phyloP scores from a whole-genome alignment of 2,329 filamentous ascomycete species.

The Xylaria sp. region DNA sequence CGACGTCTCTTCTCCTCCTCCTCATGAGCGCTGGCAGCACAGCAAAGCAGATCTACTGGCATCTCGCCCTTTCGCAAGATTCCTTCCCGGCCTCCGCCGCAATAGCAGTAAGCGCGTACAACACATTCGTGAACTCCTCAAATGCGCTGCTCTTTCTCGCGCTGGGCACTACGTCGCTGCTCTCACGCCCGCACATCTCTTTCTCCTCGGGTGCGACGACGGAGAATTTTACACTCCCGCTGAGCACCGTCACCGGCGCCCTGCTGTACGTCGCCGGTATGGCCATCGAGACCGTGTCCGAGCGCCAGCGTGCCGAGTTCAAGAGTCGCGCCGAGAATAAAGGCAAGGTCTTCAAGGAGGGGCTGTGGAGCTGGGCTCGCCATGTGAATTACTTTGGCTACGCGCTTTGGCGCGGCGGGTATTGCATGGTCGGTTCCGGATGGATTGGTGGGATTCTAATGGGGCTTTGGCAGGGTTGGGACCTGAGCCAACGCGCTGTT shows the following conservation, averaged over 20 bases:
- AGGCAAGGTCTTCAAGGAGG: slow-evolving; percentile 52
- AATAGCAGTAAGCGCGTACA: slow-evolving; percentile 59
- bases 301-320: slow-evolving; percentile 63
- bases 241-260: slow-evolving; percentile 58
- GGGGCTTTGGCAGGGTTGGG: slow-evolving; percentile 46
- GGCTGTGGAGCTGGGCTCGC: slow-evolving; percentile 53
- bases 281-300: slow-evolving; percentile 63
- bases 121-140: slow-evolving; percentile 63
- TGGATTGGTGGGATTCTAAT: slow-evolving; percentile 50
- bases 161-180: slow-evolving; percentile 55
- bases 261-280: slow-evolving; percentile 63
- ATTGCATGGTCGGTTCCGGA: slow-evolving; percentile 51
- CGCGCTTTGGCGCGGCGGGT: slow-evolving; percentile 47
- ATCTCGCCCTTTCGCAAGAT: slow-evolving; percentile 58
- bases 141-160: slow-evolving; percentile 66
- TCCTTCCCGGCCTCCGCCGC: slow-evolving; percentile 59
- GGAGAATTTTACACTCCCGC: slow-evolving; percentile 36
- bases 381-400: slow-evolving; percentile 57
- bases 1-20: slow-evolving; percentile 62
- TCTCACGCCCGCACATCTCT: slow-evolving; percentile 38
- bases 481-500: slow-evolving; percentile 48
- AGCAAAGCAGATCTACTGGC: slow-evolving; percentile 67
- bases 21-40: slow-evolving; percentile 62
- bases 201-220: slow-evolving; percentile 42
- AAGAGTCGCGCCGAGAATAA: slow-evolving; percentile 52